phyloP scores from a whole-genome alignment of 129 eudicot species.

The Scalesia atractyloides region DNA sequence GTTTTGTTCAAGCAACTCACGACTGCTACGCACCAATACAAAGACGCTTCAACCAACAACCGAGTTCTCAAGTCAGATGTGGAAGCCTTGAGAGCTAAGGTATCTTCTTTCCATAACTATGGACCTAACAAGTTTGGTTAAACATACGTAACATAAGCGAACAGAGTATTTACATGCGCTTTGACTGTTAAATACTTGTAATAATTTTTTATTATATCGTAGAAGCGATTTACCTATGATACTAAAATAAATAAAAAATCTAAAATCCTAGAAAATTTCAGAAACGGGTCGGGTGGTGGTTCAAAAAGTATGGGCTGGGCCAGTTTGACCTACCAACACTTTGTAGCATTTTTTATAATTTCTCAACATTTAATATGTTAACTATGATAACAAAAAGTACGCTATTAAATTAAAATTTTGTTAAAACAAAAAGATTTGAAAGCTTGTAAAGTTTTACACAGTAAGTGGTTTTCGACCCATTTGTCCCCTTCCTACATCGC shows the following conservation, averaged over 20 bases:
- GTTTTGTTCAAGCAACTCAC: conserved; percentile 72
- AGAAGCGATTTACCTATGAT: not conserved
- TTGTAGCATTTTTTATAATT: not conserved
- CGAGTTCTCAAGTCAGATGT: conserved; percentile 93
- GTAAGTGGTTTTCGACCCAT: not conserved
- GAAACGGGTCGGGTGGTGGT: not conserved
- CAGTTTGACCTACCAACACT: not conserved
- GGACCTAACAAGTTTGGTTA: not conserved
- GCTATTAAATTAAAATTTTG: not conserved
- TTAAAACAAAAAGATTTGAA: not conserved
- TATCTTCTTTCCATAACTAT: conserved; percentile 26
- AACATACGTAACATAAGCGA: not conserved
- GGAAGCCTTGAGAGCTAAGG: conserved; percentile 98
- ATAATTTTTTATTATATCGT: not conserved
- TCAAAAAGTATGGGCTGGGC: not conserved
- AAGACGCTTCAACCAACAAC: conserved; percentile 80
- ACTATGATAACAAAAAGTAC: not conserved
- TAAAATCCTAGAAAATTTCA: not conserved
- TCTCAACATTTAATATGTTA: not conserved
- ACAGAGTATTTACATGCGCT: too few relatives aligned
- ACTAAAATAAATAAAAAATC: not conserved
- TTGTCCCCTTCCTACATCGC: not conserved
- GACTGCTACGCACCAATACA: conserved; percentile 74
- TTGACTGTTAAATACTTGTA: too few relatives aligned
- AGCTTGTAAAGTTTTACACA: not conserved